These are phyloP conservation scores for Syncephalastrum contaminatum DNA, from an alignment of 371 early-diverging fungal genomes.

Conservation along the genomic window DNA sequence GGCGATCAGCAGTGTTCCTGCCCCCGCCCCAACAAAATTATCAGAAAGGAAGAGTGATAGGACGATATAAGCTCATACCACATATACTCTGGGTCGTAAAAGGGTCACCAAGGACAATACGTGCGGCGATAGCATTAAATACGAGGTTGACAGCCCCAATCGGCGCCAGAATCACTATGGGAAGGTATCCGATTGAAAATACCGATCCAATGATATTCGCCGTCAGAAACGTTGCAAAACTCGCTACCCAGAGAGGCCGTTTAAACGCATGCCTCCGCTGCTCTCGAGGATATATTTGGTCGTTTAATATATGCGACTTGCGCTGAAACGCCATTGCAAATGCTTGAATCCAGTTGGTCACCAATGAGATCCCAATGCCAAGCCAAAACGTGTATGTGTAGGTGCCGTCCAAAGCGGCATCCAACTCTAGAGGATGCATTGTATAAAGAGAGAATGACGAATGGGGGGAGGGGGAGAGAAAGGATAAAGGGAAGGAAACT, in stretches of 20 bases:
- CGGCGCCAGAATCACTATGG: slow-evolving; percentile 83
- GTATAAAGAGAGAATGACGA: slow-evolving; percentile 2
- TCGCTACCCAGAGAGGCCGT: slow-evolving; percentile 37
- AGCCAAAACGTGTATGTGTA: slow-evolving; percentile 29
- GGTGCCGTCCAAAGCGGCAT: slow-evolving; percentile 1
- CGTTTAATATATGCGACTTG: slow-evolving; percentile 65
- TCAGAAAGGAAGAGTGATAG: not conserved
- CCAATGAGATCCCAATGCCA: slow-evolving; percentile 39
- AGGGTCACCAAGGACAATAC: slow-evolving; percentile 62
- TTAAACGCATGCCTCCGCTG: slow-evolving; percentile 47
- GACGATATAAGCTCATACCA: slow-evolving; percentile 30
- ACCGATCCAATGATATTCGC: slow-evolving; percentile 73
- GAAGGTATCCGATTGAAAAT: slow-evolving; percentile 77
- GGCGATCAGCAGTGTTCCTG: slow-evolving; percentile 73
- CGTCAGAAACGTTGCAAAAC: slow-evolving; percentile 63
- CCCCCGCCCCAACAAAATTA: not conserved
- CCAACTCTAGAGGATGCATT: not conserved
- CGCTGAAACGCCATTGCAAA: slow-evolving; percentile 75
- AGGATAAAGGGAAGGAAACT: not conserved
- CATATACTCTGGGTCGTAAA: slow-evolving; percentile 59
- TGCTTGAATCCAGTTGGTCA: slow-evolving; percentile 47
- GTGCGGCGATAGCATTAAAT: slow-evolving; percentile 78
- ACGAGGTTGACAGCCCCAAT: slow-evolving; percentile 78
- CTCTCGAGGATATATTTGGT: slow-evolving; percentile 52
- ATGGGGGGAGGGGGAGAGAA: not conserved